phyloP scores from a whole-genome alignment of 495 filamentous ascomycete species.

The Trichocladium uniseriatum region DNA sequence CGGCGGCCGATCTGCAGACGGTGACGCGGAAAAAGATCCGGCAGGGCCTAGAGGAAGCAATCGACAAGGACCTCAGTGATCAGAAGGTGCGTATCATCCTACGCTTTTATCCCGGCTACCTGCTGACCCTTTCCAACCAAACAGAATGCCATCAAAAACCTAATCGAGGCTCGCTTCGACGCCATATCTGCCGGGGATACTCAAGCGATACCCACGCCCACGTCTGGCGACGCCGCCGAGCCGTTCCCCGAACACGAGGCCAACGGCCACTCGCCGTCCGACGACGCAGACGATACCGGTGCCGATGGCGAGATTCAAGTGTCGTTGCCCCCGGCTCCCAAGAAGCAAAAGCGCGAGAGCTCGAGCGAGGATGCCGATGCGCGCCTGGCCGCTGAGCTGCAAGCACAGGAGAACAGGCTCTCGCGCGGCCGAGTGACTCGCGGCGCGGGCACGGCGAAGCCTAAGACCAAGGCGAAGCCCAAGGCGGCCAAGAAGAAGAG shows the following conservation, averaged over 20 bases:
- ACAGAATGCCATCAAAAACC: constrained; percentile 66
- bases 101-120: not conserved
- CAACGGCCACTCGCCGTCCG: constrained; percentile 32
- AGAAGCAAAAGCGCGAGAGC: constrained; percentile 50
- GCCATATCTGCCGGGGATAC: constrained; percentile 49
- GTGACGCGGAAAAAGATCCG: constrained; percentile 91
- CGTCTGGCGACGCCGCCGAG: constrained; percentile 23
- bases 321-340: constrained; percentile 42
- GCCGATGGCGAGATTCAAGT: constrained; percentile 42
- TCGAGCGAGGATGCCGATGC: constrained; percentile 66
- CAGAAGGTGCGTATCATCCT: constrained; percentile 59
- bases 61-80: constrained; percentile 67
- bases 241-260: constrained; percentile 14
- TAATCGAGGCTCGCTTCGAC: constrained; percentile 90
- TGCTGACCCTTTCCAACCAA: not conserved
- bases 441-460: constrained; percentile 46
- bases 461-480: constrained; percentile 25
- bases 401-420: constrained; percentile 80
- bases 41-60: constrained; percentile 63
- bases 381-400: constrained; percentile 71
- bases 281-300: constrained; percentile 26
- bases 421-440: constrained; percentile 58
- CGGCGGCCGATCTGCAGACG: constrained; percentile 71
- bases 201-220: constrained; percentile 25
- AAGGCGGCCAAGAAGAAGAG: constrained; percentile 64